These are phyloP conservation scores for Arabidopsis arenosa DNA, from an alignment of 345 rosid species.

Conservation along the genomic window DNA sequence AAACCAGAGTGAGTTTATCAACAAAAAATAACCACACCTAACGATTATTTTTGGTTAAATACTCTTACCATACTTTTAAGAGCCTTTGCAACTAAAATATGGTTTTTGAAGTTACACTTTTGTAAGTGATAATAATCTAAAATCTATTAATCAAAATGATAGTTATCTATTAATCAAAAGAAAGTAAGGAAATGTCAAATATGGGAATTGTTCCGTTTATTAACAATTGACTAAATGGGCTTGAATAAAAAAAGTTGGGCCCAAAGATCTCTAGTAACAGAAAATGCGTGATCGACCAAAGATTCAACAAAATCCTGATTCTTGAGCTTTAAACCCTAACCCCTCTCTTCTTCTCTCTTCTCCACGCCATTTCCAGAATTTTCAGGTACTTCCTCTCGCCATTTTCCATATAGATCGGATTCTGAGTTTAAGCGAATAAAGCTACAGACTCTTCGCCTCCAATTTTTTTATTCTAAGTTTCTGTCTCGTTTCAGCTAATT, in stretches of 20 bases:
- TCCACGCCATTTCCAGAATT: neutral
- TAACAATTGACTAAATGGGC: neutral
- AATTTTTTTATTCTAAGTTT: neutral
- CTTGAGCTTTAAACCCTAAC: constrained; percentile 32
- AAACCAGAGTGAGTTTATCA: neutral
- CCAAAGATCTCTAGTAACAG: neutral
- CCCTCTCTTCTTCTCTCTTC: constrained; percentile 13
- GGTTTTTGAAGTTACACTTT: neutral
- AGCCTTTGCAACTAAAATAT: too few species aligned
- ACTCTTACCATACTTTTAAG: neutral
- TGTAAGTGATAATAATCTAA: neutral
- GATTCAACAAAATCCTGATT: neutral
- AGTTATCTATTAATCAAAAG: too few species aligned
- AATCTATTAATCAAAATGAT: neutral
- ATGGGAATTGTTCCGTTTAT: neutral
- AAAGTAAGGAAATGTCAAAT: neutral
- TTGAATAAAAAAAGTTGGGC: neutral
- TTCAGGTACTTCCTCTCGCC: neutral
- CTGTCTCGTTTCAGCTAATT: neutral
- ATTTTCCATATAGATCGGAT: neutral
- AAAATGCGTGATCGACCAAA: constrained; percentile 2
- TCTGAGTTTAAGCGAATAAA: neutral
- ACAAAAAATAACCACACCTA: neutral
- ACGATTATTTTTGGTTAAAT: neutral
- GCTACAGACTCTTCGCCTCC: neutral